Evolutionary conservation across 2,329 filamentous ascomycete species (phyloP), one percentile per base, ranked within the genome.

Genomic region (Penicillium psychrosexuale): DNA sequence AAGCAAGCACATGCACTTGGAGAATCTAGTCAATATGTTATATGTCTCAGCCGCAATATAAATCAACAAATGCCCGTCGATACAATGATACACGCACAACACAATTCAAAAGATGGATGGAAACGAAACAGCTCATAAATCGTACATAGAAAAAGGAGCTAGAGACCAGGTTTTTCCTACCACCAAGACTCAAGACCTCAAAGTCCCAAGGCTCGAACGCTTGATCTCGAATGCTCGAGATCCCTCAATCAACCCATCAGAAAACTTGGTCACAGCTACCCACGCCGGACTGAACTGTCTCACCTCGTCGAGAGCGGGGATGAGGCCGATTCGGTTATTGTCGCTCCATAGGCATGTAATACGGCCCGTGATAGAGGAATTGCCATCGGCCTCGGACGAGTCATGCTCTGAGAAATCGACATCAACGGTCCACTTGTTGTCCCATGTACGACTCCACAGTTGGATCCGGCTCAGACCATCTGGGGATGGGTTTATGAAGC

Each of bases 341-440:
- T 99, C 94, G 65, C 88, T 91, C 91, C 92, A 97, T 31, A 89
- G 78, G 73, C 94, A 97, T 15, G 87, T 80, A 1, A 92, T 84
- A 33, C 77, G 81, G 1, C 91, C 89, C 60, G 79, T 80, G 33
- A 91, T 44, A 5, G 49, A 66, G 17, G 72, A 66, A 15, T 66
- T 59, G 38, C 71, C 65, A 36, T 58, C 59, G 42, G 51, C 66
- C 66, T 15, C 69, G 60, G 53, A 79, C 76, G 33, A 33, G 6
- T 60, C 51, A 27, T 55, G 34, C n/a, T 62, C 38, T 3, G 56
- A 53, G 22, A 65, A 91, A 52, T 83, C 79, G 2, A 94, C 80
- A 63, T 89, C 84, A 17, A 96, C 86, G 15, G 81, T 81, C 90
- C 92, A 97, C 3, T 82, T 81, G 28, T 84, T 84, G 45, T 85